A percentile compares a stretch with the other conserved stretches of the same genome.
phyloP scores from a whole-genome alignment of 164 flowering plant genomes.

The Chimonanthus salicifolius region DNA sequence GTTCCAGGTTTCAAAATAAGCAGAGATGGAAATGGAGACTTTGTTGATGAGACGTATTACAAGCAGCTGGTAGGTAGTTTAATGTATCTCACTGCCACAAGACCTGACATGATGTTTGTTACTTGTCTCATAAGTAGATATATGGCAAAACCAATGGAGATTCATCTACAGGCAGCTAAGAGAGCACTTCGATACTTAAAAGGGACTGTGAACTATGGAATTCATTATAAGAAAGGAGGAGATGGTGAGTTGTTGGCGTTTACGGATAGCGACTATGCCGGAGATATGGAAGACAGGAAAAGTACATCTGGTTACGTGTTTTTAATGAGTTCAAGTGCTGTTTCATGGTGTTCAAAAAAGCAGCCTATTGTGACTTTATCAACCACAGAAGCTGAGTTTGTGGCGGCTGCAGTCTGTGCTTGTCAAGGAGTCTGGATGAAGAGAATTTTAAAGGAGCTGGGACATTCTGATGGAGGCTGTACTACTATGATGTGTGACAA shows the following conservation, averaged over 20 bases:
- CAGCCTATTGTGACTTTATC: no score
- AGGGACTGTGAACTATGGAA: conserved; percentile 7
- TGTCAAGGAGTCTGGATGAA: conserved; percentile 9
- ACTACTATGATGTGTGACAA: conserved; percentile 9
- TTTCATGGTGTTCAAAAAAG: no score
- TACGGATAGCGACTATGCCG: no score
- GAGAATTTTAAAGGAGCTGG: conserved; percentile 6
- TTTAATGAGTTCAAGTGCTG: no score
- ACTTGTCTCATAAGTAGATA: conserved; percentile 17
- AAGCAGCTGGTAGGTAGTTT: conserved; percentile 24
- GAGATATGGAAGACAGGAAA: no score
- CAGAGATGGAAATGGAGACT: background rate
- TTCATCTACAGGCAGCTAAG: conserved; percentile 19
- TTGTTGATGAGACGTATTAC: conserved; percentile 14
- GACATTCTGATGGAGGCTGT: background rate
- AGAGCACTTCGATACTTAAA: conserved; percentile 14
- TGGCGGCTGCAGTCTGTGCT: no score
- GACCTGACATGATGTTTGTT: conserved; percentile 19
- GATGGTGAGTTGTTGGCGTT: no score
- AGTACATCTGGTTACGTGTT: no score
- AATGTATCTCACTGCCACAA: conserved; percentile 23
- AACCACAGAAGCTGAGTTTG: no score
- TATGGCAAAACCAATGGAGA: conserved; percentile 21
- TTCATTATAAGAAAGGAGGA: conserved; percentile 15
- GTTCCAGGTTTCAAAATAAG: conserved; percentile 2